phyloP scores from a whole-genome alignment of 192 early-diverging fungal genomes.

The Backusella circina region DNA sequence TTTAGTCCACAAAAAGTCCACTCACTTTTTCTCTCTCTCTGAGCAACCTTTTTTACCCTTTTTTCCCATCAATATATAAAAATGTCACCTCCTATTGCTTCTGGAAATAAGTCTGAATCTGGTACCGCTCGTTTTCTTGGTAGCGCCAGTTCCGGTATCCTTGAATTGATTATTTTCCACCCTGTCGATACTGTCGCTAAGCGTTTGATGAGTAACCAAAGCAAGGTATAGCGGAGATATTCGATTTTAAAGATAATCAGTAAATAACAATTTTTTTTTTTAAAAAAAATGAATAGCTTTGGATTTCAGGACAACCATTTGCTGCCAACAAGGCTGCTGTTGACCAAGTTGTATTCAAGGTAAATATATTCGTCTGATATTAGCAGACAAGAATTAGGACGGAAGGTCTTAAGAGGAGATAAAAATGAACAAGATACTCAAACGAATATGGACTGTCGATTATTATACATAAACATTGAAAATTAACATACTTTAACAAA shows the following conservation, averaged over 20 bases:
- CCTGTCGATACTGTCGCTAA: slow-evolving; percentile 98
- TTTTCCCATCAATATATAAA: neutral
- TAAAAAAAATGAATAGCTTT: slow-evolving; percentile 43
- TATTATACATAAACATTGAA: neutral
- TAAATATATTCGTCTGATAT: slow-evolving; percentile 15
- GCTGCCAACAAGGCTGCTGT: slow-evolving; percentile 64
- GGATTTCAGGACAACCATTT: slow-evolving; percentile 62
- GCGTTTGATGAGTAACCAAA: slow-evolving; percentile 95
- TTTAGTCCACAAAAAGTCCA: neutral
- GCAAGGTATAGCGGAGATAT: slow-evolving; percentile 49
- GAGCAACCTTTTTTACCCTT: neutral
- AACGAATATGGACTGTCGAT: slow-evolving; percentile 1
- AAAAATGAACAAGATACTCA: neutral
- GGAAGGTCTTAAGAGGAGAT: neutral
- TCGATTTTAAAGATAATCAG: neutral
- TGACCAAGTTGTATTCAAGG: slow-evolving; percentile 89
- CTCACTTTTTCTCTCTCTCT: neutral
- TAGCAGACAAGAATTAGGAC: neutral
- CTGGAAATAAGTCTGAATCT: slow-evolving; percentile 79
- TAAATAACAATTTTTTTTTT: neutral
- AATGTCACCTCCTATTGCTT: slow-evolving; percentile 50
- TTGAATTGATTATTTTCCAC: slow-evolving; percentile 96
- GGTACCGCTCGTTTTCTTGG: slow-evolving; percentile 86
- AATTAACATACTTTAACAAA: neutral
- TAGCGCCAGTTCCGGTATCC: slow-evolving; percentile 85